Evolutionary conservation across 768 basidiomycete genomes (phyloP), one percentile per base, ranked within the genome.

Genomic region (Rhizopogon vinicolor): DNA sequence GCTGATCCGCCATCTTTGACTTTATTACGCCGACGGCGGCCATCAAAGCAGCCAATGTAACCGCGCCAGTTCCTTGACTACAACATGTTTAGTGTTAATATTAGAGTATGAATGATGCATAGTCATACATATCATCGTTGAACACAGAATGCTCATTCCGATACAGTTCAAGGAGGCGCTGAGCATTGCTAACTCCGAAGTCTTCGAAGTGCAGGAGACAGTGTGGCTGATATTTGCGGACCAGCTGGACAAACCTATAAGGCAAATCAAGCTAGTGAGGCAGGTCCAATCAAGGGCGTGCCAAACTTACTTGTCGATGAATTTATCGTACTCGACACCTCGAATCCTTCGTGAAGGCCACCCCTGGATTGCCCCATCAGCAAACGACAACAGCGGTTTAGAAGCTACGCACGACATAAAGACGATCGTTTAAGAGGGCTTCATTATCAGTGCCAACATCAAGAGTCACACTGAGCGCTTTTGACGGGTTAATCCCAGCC

Each of bases 161-260:
- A 68, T 89, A 91, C 40, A 74, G 71, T 41, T 83, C 75, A 39
- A 93, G 75, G 1, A 93, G 67, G 16, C 81, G 71, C 56, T 87
- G 81, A 0, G 91, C 91, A 58, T 93, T 92, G 29, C 78, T 77
- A 2, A 89, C 83, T 3, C 90, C 90, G 58, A 92, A 92, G 62
- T 93, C 91, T 65, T 94, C 91, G 53, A 93, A 92, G 65, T 95
- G 91, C 3, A 90, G 72, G 3, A 93, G 75, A 63, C 78, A 74
- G 25, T 78, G 73, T 22, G 56, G 53, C 8, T 58, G 58, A 64
- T 91, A 68, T 65, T 91, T 91, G 44, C 84, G 78, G 7, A 92
- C 83, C 10, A 92, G 75, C 59, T 86, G 85, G 3, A 92, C 83
- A 62, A 93, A 90, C 61, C 86, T 87, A 58, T 29, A 31, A 10